Conservation (phyloP, 2,329 filamentous ascomycete genomes). For the Diaporthe citriasiana region DNA sequence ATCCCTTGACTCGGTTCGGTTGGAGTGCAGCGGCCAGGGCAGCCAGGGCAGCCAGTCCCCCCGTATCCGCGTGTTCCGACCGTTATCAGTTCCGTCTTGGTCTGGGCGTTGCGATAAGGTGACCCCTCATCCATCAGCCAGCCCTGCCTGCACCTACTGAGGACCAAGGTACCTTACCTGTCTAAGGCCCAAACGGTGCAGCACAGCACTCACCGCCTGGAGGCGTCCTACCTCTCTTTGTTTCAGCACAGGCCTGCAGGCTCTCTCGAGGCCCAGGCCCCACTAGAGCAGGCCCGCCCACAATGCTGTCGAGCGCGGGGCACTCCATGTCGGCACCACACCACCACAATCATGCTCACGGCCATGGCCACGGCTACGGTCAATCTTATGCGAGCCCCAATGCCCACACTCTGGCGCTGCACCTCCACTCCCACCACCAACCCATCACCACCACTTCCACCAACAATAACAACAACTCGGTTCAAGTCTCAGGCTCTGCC, state of each 20-base stretch:
- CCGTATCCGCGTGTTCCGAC: constrained; percentile 19
- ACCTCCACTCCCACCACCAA: not conserved
- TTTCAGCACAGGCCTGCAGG: constrained; percentile 24
- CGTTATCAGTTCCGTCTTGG: constrained; percentile 18
- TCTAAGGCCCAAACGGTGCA: not conserved
- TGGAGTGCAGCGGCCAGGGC: not conserved
- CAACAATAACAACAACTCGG: constrained; percentile 5
- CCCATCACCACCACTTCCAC: not conserved
- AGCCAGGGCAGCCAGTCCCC: not conserved
- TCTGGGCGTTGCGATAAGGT: constrained; percentile 9
- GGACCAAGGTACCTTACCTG: not conserved
- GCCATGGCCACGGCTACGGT: not conserved
- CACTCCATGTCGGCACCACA: constrained; percentile 25
- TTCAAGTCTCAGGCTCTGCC: no score
- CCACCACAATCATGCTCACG: not conserved
- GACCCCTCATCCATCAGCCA: constrained; percentile 10
- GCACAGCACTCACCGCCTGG: constrained; percentile 21
- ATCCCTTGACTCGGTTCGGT: not conserved
- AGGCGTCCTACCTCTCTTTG: not conserved
- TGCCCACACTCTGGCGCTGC: not conserved
- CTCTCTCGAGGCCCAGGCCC: constrained; percentile 28
- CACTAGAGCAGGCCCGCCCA: constrained; percentile 23
- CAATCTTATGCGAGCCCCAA: not conserved
- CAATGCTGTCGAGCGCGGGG: constrained; percentile 42
- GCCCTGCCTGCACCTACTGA: not conserved